Evolutionary conservation across 1,284 basidiomycete genomes (phyloP).

Genomic region (Puccinia sorghi): DNA sequence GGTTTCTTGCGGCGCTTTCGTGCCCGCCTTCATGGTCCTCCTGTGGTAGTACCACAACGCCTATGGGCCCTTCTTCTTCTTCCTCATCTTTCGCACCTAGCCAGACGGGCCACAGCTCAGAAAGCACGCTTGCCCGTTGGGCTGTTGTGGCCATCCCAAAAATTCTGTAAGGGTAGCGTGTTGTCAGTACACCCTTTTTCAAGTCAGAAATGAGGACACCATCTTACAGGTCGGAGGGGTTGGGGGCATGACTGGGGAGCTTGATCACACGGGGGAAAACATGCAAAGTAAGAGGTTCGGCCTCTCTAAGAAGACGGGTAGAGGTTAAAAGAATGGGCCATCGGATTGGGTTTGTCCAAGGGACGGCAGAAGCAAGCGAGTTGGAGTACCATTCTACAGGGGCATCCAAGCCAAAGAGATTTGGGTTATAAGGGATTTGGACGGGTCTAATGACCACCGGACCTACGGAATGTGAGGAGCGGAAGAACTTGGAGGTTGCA

Average conservation of each 20-base stretch:
- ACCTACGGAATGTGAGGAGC: background rate
- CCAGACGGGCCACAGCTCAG: slow-evolving; percentile 31
- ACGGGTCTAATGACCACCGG: slow-evolving; percentile 14
- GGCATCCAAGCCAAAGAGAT: slow-evolving; percentile 25
- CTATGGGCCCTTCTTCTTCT: background rate
- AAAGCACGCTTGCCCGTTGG: slow-evolving; percentile 25
- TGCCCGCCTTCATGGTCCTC: background rate
- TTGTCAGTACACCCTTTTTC: background rate
- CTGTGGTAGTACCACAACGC: slow-evolving; percentile 10
- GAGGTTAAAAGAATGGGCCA: slow-evolving; percentile 6
- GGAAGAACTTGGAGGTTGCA: background rate
- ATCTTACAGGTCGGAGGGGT: slow-evolving; percentile 26
- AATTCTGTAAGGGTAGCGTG: background rate
- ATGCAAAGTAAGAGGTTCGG: background rate
- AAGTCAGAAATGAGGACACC: background rate
- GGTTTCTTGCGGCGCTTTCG: background rate
- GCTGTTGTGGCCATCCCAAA: slow-evolving; percentile 45
- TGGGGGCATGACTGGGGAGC: slow-evolving; percentile 2
- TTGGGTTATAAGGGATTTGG: slow-evolving; percentile 11
- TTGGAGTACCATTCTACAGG: slow-evolving; percentile 12
- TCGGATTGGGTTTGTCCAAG: background rate
- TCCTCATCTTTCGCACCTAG: background rate
- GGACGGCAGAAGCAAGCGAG: slow-evolving; percentile 10
- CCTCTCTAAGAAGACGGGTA: background rate
- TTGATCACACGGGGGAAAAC: slow-evolving; percentile 26